Evolutionary conservation across 257 asterid species (phyloP), one percentile per base, ranked within the genome.

Genomic region (Solanum etuberosum): DNA sequence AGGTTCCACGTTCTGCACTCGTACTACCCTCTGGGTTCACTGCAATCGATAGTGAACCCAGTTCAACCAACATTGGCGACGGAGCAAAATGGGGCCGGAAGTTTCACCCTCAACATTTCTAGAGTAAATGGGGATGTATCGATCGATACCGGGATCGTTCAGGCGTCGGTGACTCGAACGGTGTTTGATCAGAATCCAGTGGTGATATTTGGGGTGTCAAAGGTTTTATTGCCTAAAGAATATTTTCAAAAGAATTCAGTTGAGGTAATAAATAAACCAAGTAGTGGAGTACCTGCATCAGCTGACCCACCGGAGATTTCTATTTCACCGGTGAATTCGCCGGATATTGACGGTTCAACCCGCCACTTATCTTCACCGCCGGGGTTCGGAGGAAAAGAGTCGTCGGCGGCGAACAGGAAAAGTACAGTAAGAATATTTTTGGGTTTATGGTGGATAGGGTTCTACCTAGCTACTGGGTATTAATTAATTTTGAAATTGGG

Each of bases 101-200:
- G 94, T 6, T 96, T 95, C 63, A 94, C 98, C 1, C 86, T 96
- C 13, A 95, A 96, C 86, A 93, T 96, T 3, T 92, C 98, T 11
- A 89, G 96, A 65, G 91, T 93, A 5, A 96, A 96, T 71, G 99
- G 97, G 46, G 91, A 95, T 2, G 93, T 96, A 23, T 92, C 92
- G 23, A 96, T 96, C 38, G 94, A 94, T 42, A 93, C 97, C 15
- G 99, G 99, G 9, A 87, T 94, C 34, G 94, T 94, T 12, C 90
- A 83, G 88, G 98, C 98, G 6, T 89, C 93, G 37, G 93, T 96
- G 15, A 93, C 98, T 1, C 98, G 93, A 32, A 96, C 98, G 34
- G 98, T 95, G 67, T 92, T 95, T 86, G 98, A 95, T 90, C 97
- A 95, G 90, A 96, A 96, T 6, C 99, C 99, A 14, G 97, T 96